Evolutionary conservation across 805 yeast species (phyloP), one percentile per base, ranked within the genome.

Genomic region (Candida ortonii): DNA sequence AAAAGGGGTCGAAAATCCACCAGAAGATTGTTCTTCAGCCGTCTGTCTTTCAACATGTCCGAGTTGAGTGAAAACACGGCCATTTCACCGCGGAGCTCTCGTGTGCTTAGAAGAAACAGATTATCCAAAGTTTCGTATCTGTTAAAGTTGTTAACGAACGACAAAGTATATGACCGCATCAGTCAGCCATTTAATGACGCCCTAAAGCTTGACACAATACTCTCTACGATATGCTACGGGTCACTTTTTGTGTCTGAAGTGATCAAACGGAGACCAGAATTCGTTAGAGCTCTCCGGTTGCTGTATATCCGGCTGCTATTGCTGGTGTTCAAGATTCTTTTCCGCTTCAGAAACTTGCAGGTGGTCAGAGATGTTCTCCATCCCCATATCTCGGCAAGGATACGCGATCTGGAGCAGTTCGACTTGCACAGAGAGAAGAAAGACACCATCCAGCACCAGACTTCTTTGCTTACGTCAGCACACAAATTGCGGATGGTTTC

Each of bases 201-300:
- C 6, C 23, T 36, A 4, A 48, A 54, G 34, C 35, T 61, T 16
- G 67, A 62, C 36, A 28, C 52, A 11, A 52, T 52, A 1, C 46
- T 62, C 12, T 61, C 65, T 6, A 59, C 66, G 0, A 19, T 59
- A 2, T 60, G 65, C 38, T 62, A 62, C 28, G 50, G 50, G 1
- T 39, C 56, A 1, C 39, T 62, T 11, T 55, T 61, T 25, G 3
- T 57, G 4, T 44, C 60, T 3, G 57, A 49, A 26, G 22, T 55
- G 29, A 43, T 55, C 30, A 42, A 37, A 22, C 26, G 48, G 18
- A 38, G 43, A 25, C 57, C 57, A 3, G 34, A 36, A 19, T 16
- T 53, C 2, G 22, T 15, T 5, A 19, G 21, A n/a, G n/a, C 13
- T 16, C 15, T 47, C 22, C 28, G 30, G n/a, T 19, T 12, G 2